These are phyloP conservation scores for Magnaporthales sp. DNA, from an alignment of 2,329 filamentous ascomycete genomes.

Conservation along the genomic window DNA sequence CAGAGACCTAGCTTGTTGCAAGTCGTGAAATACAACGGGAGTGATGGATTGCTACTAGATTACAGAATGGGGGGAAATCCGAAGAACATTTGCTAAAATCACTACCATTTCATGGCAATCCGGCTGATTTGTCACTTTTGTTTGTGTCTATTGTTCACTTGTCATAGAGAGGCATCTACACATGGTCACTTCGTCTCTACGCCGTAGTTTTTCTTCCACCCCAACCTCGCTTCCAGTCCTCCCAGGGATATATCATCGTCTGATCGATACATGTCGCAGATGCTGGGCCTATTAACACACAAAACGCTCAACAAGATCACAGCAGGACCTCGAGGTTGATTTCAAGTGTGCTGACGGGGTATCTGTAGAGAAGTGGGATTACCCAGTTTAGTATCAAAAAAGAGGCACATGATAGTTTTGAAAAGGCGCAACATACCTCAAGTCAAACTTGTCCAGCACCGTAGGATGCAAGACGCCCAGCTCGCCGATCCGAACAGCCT, in stretches of 20 bases:
- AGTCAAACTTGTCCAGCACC: constrained; percentile 87
- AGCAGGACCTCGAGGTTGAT: constrained; percentile 92
- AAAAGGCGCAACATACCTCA: constrained; percentile 49
- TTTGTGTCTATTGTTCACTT: not conserved
- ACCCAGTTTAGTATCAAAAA: constrained; percentile 10
- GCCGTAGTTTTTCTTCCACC: not conserved
- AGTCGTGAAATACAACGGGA: not conserved
- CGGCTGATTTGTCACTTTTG: not conserved
- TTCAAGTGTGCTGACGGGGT: constrained; percentile 89
- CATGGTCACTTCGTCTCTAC: not conserved
- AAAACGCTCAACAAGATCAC: constrained; percentile 27
- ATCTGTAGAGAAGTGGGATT: constrained; percentile 37
- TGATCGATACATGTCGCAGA: not conserved
- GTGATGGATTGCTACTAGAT: not conserved
- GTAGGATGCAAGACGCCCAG: constrained; percentile 92
- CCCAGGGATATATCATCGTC: not conserved
- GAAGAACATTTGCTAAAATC: not conserved
- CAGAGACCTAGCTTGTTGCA: no score
- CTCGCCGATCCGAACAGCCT: constrained; percentile 61
- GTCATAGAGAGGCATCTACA: not conserved
- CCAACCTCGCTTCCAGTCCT: not conserved
- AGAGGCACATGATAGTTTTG: not conserved
- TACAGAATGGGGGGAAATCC: not conserved
- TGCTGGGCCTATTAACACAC: not conserved
- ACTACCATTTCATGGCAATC: not conserved